Evolutionary conservation across 2,329 filamentous ascomycete species (phyloP), one percentile per base, ranked within the genome.

Genomic region (Fusarium sp.): DNA sequence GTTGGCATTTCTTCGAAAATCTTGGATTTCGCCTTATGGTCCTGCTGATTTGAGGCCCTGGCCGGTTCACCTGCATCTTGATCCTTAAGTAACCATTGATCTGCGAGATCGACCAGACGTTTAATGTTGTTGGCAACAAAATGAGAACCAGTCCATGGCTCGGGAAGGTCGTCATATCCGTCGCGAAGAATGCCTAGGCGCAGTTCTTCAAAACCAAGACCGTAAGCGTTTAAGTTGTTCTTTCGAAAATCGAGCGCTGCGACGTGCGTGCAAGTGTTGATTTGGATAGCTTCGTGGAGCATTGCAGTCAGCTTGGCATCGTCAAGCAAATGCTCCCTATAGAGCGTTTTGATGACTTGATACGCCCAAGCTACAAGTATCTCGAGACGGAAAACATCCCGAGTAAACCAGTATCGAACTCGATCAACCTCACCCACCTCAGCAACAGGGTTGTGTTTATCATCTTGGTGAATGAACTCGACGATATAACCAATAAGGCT

Each of bases 391-490:
- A 89, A 89, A 36, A 95, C 86, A 77, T 95, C 93, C 74, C 92
- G 88, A 69, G 95, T 87, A 78, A 98, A 97, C 90, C 93, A 98
- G 75, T 94, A 91, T n/a, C 95, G 90, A 22, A 97, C 90, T 13
- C 88, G 86, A 78, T 97, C 94, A 15, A 91, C 89, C 79, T 96
- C 92, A n/a, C 91, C 91, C 28, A 87, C 86, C 41, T 89, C 89
- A 35, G 86, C 82, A 57, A 91, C 86, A 7, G 90, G 87, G 59
- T 90, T 89, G 30, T 91, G 91, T 82, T 94, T 95, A 74, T 93
- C 91, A 58, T 92, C 88, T 71, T 95, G 90, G 71, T 93, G 91
- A 79, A 97, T 92, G 72, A 90, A 92, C 64, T 91, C 89, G 53
- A 97, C 89, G 55, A 95, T 90, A 68, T 93, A 91, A 18, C 91